Percentiles rank a stretch among this genome's conserved stretches.
Conservation (phyloP, 2,329 filamentous ascomycete genomes). For the Truncatella angustata region DNA sequence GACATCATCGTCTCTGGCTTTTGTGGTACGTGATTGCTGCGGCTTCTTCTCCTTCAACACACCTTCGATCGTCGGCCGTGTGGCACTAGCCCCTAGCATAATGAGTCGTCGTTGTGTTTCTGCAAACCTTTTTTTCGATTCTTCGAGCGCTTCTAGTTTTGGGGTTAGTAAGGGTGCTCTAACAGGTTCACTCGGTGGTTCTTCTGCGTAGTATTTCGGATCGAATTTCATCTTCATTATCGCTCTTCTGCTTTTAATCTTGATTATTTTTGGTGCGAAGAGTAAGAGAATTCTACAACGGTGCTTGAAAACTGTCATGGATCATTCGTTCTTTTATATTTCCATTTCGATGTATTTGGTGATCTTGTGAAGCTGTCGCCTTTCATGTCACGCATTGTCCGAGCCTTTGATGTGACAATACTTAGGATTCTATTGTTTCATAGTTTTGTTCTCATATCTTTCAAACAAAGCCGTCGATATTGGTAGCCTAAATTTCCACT, state of each 20-base stretch:
- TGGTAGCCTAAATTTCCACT: too few relatives aligned
- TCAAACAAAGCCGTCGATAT: too few relatives aligned
- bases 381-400: too few relatives aligned
- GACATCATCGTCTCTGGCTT: not conserved
- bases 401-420: too few relatives aligned
- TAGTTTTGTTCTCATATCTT: too few relatives aligned
- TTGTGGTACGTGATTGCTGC: not conserved
- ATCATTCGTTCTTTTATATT: too few relatives aligned
- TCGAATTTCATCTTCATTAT: not conserved
- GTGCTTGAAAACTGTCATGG: too few relatives aligned
- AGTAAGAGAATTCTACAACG: not conserved
- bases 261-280: not conserved
- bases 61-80: not conserved
- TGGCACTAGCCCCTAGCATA: not conserved
- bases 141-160: not conserved
- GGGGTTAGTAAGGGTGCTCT: not conserved
- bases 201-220: not conserved
- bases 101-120: not conserved
- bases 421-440: too few relatives aligned
- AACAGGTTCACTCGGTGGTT: not conserved
- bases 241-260: not conserved
- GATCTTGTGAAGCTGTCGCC: too few relatives aligned
- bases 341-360: too few relatives aligned
- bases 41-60: not conserved
- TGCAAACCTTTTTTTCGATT: not conserved